phyloP scores from a whole-genome alignment of 495 filamentous ascomycete genomes.

The Xylaria palmicola region DNA sequence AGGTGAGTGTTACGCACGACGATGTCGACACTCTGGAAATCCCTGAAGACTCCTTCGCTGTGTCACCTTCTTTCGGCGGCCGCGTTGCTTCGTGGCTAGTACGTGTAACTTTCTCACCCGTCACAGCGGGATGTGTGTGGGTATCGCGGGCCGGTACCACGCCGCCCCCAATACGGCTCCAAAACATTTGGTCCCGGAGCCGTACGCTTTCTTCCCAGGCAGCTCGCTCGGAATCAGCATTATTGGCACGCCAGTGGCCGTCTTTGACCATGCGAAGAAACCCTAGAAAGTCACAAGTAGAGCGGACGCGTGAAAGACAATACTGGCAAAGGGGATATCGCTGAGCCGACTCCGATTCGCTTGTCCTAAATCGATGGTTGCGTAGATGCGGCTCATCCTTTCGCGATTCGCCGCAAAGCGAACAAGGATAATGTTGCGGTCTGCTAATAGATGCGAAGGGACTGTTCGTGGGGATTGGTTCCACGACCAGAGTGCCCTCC shows the following conservation, averaged over 20 bases:
- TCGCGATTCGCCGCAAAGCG: conserved; percentile 83
- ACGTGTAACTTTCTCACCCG: conserved; percentile 20
- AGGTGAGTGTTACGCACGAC: conserved; percentile 13
- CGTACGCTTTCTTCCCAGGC: conserved; percentile 94
- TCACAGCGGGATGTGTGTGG: conserved; percentile 23
- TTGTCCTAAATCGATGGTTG: conserved; percentile 85
- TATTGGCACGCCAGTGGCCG: conserved; percentile 80
- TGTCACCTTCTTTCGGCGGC: conserved; percentile 1
- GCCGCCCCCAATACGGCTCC: conserved; percentile 85
- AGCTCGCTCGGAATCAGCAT: conserved; percentile 69
- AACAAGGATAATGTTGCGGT: conserved; percentile 67
- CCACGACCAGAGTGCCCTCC: conserved; percentile 84
- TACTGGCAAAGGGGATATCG: conserved; percentile 87
- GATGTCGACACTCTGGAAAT: conserved; percentile 7
- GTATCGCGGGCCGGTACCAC: conserved; percentile 66
- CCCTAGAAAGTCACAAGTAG: conserved; percentile 86
- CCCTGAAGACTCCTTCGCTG: background rate
- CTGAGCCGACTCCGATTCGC: conserved; percentile 79
- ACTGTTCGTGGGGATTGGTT: conserved; percentile 66
- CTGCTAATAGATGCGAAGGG: conserved; percentile 53
- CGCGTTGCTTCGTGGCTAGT: conserved; percentile 19
- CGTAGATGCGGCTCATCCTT: conserved; percentile 67
- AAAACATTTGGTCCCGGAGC: conserved; percentile 92
- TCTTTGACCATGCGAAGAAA: conserved; percentile 88
- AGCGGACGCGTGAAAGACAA: conserved; percentile 79